Percentiles rank a stretch among this genome's conserved stretches.
Evolutionary conservation across 495 filamentous ascomycete species (phyloP).

Genomic region (Xylaria sp.): DNA sequence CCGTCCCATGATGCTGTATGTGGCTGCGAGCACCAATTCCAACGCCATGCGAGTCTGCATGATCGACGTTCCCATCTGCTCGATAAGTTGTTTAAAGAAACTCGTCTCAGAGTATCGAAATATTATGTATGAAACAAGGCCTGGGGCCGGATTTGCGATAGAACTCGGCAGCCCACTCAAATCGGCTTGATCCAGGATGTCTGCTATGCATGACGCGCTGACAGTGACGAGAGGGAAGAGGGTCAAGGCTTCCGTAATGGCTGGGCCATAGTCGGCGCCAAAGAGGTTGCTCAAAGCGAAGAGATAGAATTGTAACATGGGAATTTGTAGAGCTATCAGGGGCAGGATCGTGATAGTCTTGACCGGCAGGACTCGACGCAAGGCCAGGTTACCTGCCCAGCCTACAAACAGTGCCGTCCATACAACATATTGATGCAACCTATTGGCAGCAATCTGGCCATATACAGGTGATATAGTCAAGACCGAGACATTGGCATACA

Average conservation of each 20-base stretch:
- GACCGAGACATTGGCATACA: constrained; percentile 76
- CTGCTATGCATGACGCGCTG: constrained; percentile 68
- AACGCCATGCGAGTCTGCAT: constrained; percentile 74
- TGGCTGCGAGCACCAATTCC: constrained; percentile 66
- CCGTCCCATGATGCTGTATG: constrained; percentile 70
- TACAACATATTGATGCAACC: constrained; percentile 73
- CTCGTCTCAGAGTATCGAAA: constrained; percentile 66
- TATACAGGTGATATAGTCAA: constrained; percentile 83
- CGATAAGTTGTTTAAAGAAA: constrained; percentile 57
- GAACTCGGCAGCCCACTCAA: constrained; percentile 62
- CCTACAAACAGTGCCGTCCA: constrained; percentile 67
- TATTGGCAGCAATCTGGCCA: constrained; percentile 75
- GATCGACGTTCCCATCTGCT: constrained; percentile 64
- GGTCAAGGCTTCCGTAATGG: constrained; percentile 74
- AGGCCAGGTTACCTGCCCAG: constrained; percentile 63
- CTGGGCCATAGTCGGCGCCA: constrained; percentile 73
- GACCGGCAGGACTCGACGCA: constrained; percentile 48
- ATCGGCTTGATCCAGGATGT: constrained; percentile 65
- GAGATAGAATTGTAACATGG: constrained; percentile 71
- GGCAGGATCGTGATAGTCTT: constrained; percentile 62
- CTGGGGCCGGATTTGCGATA: constrained; percentile 63
- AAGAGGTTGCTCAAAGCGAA: constrained; percentile 67
- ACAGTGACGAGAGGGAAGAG: constrained; percentile 76
- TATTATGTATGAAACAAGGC: constrained; percentile 66
- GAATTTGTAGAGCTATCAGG: constrained; percentile 75